Percentiles rank a stretch among this genome's conserved stretches.
Conservation (phyloP, 441 rosid genomes). For the Corymbia calophylla region DNA sequence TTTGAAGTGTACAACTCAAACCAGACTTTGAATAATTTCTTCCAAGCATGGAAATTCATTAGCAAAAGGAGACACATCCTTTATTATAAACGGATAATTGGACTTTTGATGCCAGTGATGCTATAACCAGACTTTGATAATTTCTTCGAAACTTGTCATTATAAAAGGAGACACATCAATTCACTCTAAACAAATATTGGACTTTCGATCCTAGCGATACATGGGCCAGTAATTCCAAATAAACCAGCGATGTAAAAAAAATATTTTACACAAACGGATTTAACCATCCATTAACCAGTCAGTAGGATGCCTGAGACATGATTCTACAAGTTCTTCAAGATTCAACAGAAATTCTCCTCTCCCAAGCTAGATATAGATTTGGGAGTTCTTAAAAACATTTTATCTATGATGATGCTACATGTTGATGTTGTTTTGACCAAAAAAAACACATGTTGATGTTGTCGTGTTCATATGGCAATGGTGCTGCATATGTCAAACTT, state of each 20-base stretch:
- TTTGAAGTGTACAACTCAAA: background rate
- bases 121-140: background rate
- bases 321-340: background rate
- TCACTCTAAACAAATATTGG: background rate
- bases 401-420: background rate
- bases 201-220: background rate
- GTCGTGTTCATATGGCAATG: fast-evolving
- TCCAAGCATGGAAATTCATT: background rate
- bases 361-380: background rate
- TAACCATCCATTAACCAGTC: background rate
- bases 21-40: background rate
- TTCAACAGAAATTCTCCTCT: background rate
- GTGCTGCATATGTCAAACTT: background rate
- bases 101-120: background rate
- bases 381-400: background rate
- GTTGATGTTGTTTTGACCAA: no score
- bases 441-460: no score
- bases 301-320: background rate
- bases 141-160: background rate
- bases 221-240: background rate
- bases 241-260: background rate
- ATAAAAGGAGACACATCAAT: background rate
- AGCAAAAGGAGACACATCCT: background rate
- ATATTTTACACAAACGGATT: background rate
- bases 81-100: background rate